A percentile compares a stretch with the other conserved stretches of the same genome.
Evolutionary conservation across 2,329 filamentous ascomycete genomes (phyloP).

Genomic region (Beauveria asiatica): DNA sequence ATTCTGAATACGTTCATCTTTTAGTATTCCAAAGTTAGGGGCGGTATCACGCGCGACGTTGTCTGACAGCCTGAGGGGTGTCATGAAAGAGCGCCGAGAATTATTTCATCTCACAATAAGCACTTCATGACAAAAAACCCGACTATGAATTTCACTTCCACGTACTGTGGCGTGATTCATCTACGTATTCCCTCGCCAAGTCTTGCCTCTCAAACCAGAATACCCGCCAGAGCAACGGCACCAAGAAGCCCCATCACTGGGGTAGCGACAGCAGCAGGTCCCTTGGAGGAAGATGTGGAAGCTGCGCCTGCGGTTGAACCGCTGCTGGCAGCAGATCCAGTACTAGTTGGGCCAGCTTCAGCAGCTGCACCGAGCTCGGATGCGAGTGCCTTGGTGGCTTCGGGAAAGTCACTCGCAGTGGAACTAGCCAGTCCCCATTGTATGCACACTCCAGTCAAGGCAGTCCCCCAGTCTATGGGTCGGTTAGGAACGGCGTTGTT

Average conservation of each 20-base stretch:
- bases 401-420: background rate
- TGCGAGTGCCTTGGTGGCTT: constrained; percentile 8
- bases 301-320: constrained; percentile 3
- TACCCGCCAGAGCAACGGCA: constrained; percentile 6
- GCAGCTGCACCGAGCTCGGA: constrained; percentile 5
- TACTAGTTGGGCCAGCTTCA: background rate
- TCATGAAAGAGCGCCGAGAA: too few relatives aligned
- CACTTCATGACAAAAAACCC: background rate
- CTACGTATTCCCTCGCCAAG: background rate
- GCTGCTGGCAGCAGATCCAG: background rate
- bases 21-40: too few relatives aligned
- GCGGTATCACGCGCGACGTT: too few relatives aligned
- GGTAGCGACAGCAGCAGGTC: constrained; percentile 5
- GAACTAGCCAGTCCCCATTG: constrained; percentile 3
- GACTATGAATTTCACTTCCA: too few relatives aligned
- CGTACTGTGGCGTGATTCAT: too few relatives aligned
- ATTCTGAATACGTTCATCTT: too few relatives aligned
- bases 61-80: too few relatives aligned
- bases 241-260: constrained; percentile 7
- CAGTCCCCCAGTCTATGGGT: background rate
- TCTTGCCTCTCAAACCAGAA: background rate
- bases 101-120: background rate
- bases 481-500: background rate
- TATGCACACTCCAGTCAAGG: background rate
- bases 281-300: constrained; percentile 2